phyloP scores from a whole-genome alignment of 345 rosid genomes.

The Clarkia xantiana region DNA sequence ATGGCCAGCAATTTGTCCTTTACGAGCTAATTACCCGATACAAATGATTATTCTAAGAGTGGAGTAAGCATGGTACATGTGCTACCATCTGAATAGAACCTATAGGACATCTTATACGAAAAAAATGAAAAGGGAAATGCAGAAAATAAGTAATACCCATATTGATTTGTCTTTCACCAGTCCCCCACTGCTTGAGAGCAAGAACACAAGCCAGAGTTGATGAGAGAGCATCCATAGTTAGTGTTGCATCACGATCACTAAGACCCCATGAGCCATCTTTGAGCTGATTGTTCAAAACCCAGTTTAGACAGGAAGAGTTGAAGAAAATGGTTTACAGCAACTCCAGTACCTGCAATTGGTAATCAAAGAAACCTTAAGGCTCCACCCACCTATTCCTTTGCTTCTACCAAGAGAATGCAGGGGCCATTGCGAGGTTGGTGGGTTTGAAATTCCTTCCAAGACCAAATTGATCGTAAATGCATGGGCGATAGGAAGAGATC shows the following conservation, averaged over 20 bases:
- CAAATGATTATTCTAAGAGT: too few relatives aligned
- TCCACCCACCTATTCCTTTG: background rate
- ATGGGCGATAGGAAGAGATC: conserved; percentile 4
- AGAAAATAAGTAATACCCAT: conserved; percentile 23
- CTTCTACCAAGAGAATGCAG: background rate
- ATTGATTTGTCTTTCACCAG: conserved; percentile 48
- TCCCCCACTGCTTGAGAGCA: conserved; percentile 64
- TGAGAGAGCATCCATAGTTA: conserved; percentile 44
- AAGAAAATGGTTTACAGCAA: background rate
- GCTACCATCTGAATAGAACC: too few relatives aligned
- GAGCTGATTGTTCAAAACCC: conserved; percentile 70
- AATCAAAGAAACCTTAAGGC: conserved; percentile 3
- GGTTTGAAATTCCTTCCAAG: background rate
- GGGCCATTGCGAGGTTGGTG: background rate
- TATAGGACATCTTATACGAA: too few relatives aligned
- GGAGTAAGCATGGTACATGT: too few relatives aligned
- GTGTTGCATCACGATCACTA: conserved; percentile 22
- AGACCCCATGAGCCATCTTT: conserved; percentile 82
- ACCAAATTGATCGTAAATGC: background rate
- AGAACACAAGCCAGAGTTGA: conserved; percentile 74
- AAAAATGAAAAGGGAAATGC: background rate
- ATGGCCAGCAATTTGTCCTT: too few relatives aligned
- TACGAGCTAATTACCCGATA: too few relatives aligned
- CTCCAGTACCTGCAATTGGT: conserved; percentile 1
- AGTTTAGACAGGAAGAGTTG: conserved; percentile 14